phyloP scores from a whole-genome alignment of 352 stramenopile genomes.

The Achlya hypogyna region DNA sequence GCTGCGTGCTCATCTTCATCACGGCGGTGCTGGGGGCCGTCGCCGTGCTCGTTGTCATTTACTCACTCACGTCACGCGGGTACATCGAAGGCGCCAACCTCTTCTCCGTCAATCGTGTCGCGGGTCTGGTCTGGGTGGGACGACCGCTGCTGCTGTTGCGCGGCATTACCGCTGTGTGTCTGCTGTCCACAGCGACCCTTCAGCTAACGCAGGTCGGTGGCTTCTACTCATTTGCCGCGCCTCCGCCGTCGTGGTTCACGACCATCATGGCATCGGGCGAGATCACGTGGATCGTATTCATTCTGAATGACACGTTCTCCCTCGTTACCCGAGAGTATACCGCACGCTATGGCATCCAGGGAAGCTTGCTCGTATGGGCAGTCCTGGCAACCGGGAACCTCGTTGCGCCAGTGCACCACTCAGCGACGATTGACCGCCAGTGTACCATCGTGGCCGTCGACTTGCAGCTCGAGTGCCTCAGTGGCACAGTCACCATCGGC shows the following conservation, averaged over 20 bases:
- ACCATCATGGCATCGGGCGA: constrained; percentile 8
- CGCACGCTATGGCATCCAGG: background rate
- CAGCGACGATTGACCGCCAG: background rate
- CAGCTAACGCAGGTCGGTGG: background rate
- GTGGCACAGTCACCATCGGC: constrained; percentile 5
- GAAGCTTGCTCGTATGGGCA: background rate
- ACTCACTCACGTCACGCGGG: background rate
- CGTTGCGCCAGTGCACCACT: background rate
- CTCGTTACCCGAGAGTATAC: constrained; percentile 12
- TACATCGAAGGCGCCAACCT: constrained; percentile 18
- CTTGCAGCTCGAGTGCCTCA: constrained; percentile 14
- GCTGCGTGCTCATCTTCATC: constrained; percentile 1
- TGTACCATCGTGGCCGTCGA: constrained; percentile 7
- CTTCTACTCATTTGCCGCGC: background rate
- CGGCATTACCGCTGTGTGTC: background rate
- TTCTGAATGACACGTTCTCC: constrained; percentile 14
- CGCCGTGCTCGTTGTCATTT: background rate
- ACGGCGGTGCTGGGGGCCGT: background rate
- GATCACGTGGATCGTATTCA: constrained; percentile 10
- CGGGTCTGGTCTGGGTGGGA: constrained; percentile 14
- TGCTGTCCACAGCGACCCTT: constrained; percentile 8
- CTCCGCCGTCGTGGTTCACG: constrained; percentile 3
- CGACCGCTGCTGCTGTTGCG: constrained; percentile 14
- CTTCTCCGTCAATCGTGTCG: background rate
- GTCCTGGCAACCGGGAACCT: background rate